A percentile compares a stretch with the other conserved stretches of the same genome.
These are phyloP conservation scores for Cryptosporidium tyzzeri DNA, from an alignment of 169 alveolate species.

Conservation along the genomic window DNA sequence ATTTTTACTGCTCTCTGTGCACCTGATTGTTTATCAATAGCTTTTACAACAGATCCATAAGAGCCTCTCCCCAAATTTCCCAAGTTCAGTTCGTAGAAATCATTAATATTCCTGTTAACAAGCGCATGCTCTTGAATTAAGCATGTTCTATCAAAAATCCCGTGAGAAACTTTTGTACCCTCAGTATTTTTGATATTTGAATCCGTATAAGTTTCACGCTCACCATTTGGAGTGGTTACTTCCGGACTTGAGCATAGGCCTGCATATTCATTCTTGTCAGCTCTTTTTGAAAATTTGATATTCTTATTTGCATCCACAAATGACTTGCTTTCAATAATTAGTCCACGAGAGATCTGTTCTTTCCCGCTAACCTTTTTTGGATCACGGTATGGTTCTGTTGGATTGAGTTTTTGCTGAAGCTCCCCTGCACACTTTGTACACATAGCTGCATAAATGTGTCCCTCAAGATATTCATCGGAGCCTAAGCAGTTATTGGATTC, in stretches of 20 bases:
- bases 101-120: slow-evolving; percentile 80
- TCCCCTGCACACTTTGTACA: slow-evolving; percentile 76
- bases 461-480: slow-evolving; percentile 38
- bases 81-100: slow-evolving; percentile 85
- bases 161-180: not conserved
- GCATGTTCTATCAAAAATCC: slow-evolving; percentile 68
- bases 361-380: slow-evolving; percentile 64
- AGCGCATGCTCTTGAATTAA: slow-evolving; percentile 70
- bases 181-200: slow-evolving; percentile 10
- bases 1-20: slow-evolving; percentile 89
- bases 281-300: not conserved
- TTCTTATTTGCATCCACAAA: slow-evolving; percentile 69
- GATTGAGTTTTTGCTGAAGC: slow-evolving; percentile 52
- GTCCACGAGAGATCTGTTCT: slow-evolving; percentile 62
- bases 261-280: slow-evolving; percentile 9
- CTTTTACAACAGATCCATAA: slow-evolving; percentile 91
- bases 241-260: slow-evolving; percentile 59
- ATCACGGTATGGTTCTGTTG: slow-evolving; percentile 54
- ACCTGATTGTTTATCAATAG: slow-evolving; percentile 87
- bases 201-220: not conserved
- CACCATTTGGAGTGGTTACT: slow-evolving; percentile 61
- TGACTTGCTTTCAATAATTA: slow-evolving; percentile 65
- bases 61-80: slow-evolving; percentile 90
- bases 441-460: slow-evolving; percentile 68
- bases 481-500: not conserved